phyloP scores from a whole-genome alignment of 345 rosid genomes.

The Eucalyptus lansdowneana region DNA sequence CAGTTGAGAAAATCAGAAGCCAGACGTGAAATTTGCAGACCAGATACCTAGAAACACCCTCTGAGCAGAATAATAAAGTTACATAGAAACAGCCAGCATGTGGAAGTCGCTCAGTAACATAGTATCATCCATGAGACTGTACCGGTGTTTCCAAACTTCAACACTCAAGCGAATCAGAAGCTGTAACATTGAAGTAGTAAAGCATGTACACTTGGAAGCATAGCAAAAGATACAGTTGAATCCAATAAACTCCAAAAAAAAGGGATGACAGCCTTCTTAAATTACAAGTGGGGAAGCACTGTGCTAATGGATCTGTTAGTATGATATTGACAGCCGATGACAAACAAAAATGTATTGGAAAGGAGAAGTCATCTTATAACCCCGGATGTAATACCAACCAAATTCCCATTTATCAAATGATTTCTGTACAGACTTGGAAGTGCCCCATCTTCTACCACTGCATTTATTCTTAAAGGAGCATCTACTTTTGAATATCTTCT shows the following conservation, averaged over 20 bases:
- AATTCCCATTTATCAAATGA: neutral
- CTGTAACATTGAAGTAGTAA: neutral
- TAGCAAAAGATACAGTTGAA: neutral
- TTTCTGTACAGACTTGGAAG: neutral
- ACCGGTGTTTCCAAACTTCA: neutral
- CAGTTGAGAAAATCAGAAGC: neutral
- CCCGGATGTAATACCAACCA: neutral
- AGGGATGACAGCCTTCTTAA: neutral
- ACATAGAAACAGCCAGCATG: neutral
- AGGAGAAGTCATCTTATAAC: neutral
- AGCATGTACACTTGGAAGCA: neutral
- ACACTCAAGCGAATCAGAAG: neutral
- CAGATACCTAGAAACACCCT: neutral
- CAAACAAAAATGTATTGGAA: neutral
- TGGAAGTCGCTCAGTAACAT: neutral
- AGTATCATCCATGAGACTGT: neutral
- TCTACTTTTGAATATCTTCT: neutral
- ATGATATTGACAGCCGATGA: neutral
- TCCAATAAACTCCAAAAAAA: neutral
- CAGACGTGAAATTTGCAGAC: neutral
- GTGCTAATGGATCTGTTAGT: neutral
- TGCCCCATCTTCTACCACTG: neutral
- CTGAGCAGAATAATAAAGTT: neutral
- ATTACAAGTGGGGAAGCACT: neutral
- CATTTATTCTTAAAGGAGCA: neutral